These are phyloP conservation scores for Solanum sparsipilum DNA, from an alignment of 257 asterid species.

Conservation along the genomic window DNA sequence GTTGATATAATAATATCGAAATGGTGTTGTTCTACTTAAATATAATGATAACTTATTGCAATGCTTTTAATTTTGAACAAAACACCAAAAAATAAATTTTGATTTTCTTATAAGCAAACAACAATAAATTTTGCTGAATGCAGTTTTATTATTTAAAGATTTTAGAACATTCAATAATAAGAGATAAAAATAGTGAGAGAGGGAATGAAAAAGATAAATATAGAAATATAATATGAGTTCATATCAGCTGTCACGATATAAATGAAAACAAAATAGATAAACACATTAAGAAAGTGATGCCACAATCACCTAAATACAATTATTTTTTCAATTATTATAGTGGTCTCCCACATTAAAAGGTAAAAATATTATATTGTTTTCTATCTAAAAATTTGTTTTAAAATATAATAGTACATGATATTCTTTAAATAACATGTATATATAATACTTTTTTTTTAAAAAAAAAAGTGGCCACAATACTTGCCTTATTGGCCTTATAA, in stretches of 20 bases:
- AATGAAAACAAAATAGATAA: neutral
- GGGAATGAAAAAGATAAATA: neutral
- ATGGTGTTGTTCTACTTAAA: neutral
- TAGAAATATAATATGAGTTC: neutral
- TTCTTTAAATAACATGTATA: neutral
- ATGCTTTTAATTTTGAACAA: neutral
- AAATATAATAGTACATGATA: neutral
- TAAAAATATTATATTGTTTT: too few species aligned
- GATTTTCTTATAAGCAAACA: too few species aligned
- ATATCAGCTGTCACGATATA: neutral
- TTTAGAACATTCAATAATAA: too few species aligned
- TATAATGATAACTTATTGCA: neutral
- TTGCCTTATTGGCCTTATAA: neutral
- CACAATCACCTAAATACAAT: neutral
- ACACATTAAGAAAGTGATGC: neutral
- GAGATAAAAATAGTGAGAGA: neutral
- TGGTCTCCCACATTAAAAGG: neutral
- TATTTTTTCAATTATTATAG: neutral
- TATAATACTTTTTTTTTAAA: too few species aligned
- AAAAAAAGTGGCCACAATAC: neutral
- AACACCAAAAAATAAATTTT: too few species aligned
- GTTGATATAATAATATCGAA: too few species aligned
- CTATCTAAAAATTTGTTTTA: neutral
- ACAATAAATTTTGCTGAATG: neutral
- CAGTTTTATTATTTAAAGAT: neutral